These are phyloP conservation scores for Aspergillus baeticus DNA, from an alignment of 495 filamentous ascomycete genomes.

Conservation along the genomic window DNA sequence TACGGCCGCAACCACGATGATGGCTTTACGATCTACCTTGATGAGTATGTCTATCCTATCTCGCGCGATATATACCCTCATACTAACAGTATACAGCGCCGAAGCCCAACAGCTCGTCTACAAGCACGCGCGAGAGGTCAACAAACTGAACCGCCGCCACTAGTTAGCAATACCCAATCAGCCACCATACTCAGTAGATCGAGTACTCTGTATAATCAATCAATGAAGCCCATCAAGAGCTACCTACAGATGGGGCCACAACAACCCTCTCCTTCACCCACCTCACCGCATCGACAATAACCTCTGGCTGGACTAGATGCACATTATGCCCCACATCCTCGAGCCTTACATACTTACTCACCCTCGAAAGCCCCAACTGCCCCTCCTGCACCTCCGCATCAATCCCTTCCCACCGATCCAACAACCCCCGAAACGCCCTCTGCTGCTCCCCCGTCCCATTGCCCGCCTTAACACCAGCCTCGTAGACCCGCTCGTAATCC, in stretches of 20 bases:
- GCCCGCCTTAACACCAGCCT: constrained; percentile 29
- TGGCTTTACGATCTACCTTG: constrained; percentile 18
- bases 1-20: constrained; percentile 20
- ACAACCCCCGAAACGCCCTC: constrained; percentile 27
- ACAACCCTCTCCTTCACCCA: constrained; percentile 43
- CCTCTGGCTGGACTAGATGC: constrained; percentile 44
- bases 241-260: too few relatives aligned
- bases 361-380: constrained; percentile 31
- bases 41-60: too few relatives aligned
- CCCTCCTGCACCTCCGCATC: constrained; percentile 43
- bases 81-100: background rate
- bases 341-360: constrained; percentile 34
- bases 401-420: constrained; percentile 35
- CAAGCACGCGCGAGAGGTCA: constrained; percentile 13
- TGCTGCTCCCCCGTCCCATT: constrained; percentile 33
- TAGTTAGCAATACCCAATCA: background rate
- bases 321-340: constrained; percentile 52
- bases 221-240: too few relatives aligned
- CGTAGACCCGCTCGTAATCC: constrained; percentile 36
- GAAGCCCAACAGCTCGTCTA: constrained; percentile 15
- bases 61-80: background rate
- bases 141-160: constrained; percentile 5
- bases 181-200: too few relatives aligned
- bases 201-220: too few relatives aligned
- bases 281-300: constrained; percentile 42